Percentiles rank a stretch among this genome's conserved stretches.
Evolutionary conservation across 176 grass and related monocot genomes (phyloP).

Genomic region (Hsuehochloa calcarea): DNA sequence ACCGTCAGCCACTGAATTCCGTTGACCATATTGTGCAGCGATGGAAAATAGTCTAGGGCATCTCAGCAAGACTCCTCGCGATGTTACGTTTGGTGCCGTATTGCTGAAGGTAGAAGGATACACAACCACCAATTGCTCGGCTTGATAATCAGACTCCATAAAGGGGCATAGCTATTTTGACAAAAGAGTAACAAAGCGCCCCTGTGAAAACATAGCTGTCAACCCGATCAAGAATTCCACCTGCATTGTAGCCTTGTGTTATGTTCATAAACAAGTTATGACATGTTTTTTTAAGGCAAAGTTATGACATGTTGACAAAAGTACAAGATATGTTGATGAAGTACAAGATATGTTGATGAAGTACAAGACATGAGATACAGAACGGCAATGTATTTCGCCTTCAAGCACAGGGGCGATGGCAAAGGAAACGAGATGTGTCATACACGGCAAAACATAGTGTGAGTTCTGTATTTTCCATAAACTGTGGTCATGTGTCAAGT

Average conservation of each 20-base stretch:
- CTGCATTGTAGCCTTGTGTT: constrained; percentile 45
- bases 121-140: background rate
- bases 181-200: constrained; percentile 93
- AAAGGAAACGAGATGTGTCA: background rate
- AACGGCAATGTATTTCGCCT: background rate
- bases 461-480: background rate
- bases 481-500: background rate
- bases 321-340: too few relatives aligned
- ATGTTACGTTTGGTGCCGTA: background rate
- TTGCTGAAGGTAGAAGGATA: background rate
- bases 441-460: background rate
- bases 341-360: background rate
- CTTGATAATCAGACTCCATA: constrained; percentile 60
- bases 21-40: background rate
- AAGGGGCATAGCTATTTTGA: constrained; percentile 70
- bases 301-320: background rate
- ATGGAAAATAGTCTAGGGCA: background rate
- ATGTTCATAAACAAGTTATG: constrained; percentile 7
- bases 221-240: constrained; percentile 93
- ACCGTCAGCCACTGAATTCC: background rate
- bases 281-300: background rate
- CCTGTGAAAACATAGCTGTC: constrained; percentile 99
- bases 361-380: constrained; percentile 1
- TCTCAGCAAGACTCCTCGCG: background rate
- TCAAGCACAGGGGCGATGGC: background rate